A percentile compares a stretch with the other conserved stretches of the same genome.
Evolutionary conservation across 176 grass and related monocot genomes (phyloP).

Genomic region (Microstegium vimineum): DNA sequence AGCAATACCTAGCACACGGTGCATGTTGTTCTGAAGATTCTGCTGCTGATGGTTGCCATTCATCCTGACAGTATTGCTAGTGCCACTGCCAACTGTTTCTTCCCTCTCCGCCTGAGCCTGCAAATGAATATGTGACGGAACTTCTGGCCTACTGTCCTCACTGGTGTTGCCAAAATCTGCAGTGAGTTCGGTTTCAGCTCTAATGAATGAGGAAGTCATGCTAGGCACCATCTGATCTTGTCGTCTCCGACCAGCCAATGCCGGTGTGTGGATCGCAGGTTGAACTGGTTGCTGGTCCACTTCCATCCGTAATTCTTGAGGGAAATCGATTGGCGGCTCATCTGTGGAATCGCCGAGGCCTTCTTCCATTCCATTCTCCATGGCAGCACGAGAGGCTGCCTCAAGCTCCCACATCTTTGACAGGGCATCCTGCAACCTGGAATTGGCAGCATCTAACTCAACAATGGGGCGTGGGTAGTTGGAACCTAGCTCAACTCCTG

Average conservation of each 20-base stretch:
- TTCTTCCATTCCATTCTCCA: slow-evolving; percentile 95
- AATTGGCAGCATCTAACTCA: slow-evolving; percentile 71
- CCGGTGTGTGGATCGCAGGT: slow-evolving; percentile 11
- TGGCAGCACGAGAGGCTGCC: slow-evolving; percentile 65
- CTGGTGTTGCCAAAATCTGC: slow-evolving; percentile 51
- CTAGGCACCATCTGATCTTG: slow-evolving; percentile 92
- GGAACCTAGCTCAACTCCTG: slow-evolving; percentile 90
- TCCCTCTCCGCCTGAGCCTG: slow-evolving; percentile 34
- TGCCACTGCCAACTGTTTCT: slow-evolving; percentile 11
- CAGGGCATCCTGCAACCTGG: slow-evolving; percentile 70
- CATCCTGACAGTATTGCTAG: slow-evolving; percentile 18
- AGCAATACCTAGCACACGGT: slow-evolving; percentile 7
- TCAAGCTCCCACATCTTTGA: slow-evolving; percentile 91
- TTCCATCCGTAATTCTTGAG: slow-evolving; percentile 72
- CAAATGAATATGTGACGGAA: slow-evolving; percentile 53
- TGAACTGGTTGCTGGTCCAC: slow-evolving; percentile 44
- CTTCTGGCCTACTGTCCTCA: slow-evolving; percentile 53
- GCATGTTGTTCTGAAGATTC: slow-evolving; percentile 28
- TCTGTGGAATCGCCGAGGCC: slow-evolving; percentile 94
- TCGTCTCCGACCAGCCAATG: slow-evolving; percentile 35
- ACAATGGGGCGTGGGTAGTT: slow-evolving; percentile 90
- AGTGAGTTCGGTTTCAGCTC: slow-evolving; percentile 68
- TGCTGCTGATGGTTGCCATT: slow-evolving; percentile 41
- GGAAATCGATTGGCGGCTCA: slow-evolving; percentile 52
- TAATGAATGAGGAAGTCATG: slow-evolving; percentile 80